Conservation (phyloP, 2,329 filamentous ascomycete species). For the Mollisia scopiformis region DNA sequence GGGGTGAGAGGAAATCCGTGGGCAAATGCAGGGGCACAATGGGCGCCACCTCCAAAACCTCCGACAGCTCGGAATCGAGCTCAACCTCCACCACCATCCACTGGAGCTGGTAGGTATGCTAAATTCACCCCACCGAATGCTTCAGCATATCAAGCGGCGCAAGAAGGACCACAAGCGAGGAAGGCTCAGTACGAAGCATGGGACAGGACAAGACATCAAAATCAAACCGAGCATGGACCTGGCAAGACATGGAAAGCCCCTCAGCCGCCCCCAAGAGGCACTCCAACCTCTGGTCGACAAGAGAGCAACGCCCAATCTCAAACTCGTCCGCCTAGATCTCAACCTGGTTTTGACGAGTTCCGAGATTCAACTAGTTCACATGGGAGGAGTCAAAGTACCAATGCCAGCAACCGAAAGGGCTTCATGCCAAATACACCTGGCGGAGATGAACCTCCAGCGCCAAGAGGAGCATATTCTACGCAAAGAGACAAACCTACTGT, state of each 20-base stretch:
- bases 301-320: constrained; percentile 26
- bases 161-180: constrained; percentile 36
- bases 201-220: constrained; percentile 34
- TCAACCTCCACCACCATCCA: constrained; percentile 29
- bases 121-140: constrained; percentile 33
- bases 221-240: constrained; percentile 14
- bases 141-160: constrained; percentile 29
- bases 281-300: constrained; percentile 28
- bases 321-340: constrained; percentile 20
- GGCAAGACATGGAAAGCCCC: constrained; percentile 23
- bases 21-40: constrained; percentile 35
- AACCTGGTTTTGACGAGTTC: constrained; percentile 28
- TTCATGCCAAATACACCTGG: constrained; percentile 37
- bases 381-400: constrained; percentile 28
- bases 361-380: constrained; percentile 19
- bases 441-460: constrained; percentile 37
- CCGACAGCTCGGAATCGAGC: constrained; percentile 28
- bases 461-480: constrained; percentile 35
- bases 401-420: constrained; percentile 28
- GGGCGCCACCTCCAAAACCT: constrained; percentile 34
- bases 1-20: constrained; percentile 37
- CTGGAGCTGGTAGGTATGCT: constrained; percentile 35
- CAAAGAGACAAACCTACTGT: constrained; percentile 27
- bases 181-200: constrained; percentile 36
- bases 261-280: constrained; percentile 28